These are phyloP conservation scores for Trichoderma reesei DNA, from an alignment of 495 filamentous ascomycete species.

Conservation along the genomic window DNA sequence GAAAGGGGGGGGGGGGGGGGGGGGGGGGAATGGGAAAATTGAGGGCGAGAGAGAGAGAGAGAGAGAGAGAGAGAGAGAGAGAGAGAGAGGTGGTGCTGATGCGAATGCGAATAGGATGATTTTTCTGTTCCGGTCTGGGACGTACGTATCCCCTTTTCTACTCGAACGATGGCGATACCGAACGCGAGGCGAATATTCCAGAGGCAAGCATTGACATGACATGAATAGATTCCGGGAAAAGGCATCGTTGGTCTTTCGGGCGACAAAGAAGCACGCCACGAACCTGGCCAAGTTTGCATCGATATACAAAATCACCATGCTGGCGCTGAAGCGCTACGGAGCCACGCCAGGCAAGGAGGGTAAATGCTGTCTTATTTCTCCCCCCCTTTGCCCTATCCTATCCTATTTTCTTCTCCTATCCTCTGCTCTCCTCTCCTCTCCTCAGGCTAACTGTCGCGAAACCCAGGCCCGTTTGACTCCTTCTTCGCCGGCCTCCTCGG, in stretches of 20 bases:
- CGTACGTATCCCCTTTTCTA: slow-evolving; percentile 34
- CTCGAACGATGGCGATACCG: not conserved
- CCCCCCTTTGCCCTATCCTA: not conserved
- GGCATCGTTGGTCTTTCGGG: slow-evolving; percentile 62
- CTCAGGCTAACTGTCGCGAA: not conserved
- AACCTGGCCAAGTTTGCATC: slow-evolving; percentile 87
- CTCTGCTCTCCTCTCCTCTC: not conserved
- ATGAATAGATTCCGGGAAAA: slow-evolving; percentile 62
- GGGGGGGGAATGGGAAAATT: no score
- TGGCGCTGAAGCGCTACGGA: slow-evolving; percentile 56
- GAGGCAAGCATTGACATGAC: slow-evolving; percentile 5
- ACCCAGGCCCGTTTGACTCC: slow-evolving; percentile 56
- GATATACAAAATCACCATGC: slow-evolving; percentile 75
- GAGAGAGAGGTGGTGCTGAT: slow-evolving; percentile 7
- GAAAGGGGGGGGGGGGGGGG: no score
- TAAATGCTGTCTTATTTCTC: slow-evolving; percentile 14
- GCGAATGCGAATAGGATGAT: slow-evolving; percentile 56
- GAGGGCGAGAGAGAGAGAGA: no score
- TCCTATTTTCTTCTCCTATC: not conserved
- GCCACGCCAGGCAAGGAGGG: slow-evolving; percentile 48
- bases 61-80: no score
- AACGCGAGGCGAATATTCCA: not conserved
- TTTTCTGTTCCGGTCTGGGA: slow-evolving; percentile 85
- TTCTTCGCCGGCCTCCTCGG: slow-evolving; percentile 88
- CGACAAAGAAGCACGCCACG: slow-evolving; percentile 80